Conservation (phyloP, 495 filamentous ascomycete species). For the Beverwykella pulmonaria region DNA sequence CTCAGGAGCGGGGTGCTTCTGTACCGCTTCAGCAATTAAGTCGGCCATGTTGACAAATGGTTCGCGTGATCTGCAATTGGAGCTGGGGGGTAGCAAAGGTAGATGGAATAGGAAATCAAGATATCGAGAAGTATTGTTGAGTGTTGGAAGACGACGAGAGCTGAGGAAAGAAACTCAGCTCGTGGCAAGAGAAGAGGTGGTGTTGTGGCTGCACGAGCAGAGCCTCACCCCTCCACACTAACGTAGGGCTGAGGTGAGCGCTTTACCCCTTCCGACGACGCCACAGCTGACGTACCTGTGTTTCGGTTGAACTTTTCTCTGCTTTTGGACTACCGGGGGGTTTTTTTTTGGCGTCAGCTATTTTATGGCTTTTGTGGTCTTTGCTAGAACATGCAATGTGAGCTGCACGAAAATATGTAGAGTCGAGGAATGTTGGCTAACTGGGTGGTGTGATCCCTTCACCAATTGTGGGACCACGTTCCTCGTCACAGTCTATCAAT, state of each 20-base stretch:
- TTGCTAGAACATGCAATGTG: too few species aligned
- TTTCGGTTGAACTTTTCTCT: neutral
- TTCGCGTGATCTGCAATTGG: neutral
- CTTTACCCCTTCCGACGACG: constrained; percentile 21
- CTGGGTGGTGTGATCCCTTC: too few species aligned
- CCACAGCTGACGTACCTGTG: constrained; percentile 23
- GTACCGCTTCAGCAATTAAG: constrained; percentile 54
- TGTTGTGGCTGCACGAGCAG: constrained; percentile 16
- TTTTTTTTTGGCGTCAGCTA: too few species aligned
- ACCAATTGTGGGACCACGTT: too few species aligned
- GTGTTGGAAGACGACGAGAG: neutral
- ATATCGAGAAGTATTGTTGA: neutral
- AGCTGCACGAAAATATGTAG: too few species aligned
- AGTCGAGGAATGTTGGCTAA: too few species aligned
- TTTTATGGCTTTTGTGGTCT: too few species aligned
- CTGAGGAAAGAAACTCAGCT: neutral
- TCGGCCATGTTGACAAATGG: constrained; percentile 19
- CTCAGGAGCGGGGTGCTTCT: constrained; percentile 70
- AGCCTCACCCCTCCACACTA: constrained; percentile 31
- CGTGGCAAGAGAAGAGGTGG: neutral
- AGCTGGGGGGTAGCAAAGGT: neutral
- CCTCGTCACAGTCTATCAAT: too few species aligned
- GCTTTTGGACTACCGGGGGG: too few species aligned
- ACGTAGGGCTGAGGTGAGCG: constrained; percentile 20
- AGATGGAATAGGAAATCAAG: neutral